phyloP scores from a whole-genome alignment of 75 land plant genomes.

The Selaginella moellendorffii region DNA sequence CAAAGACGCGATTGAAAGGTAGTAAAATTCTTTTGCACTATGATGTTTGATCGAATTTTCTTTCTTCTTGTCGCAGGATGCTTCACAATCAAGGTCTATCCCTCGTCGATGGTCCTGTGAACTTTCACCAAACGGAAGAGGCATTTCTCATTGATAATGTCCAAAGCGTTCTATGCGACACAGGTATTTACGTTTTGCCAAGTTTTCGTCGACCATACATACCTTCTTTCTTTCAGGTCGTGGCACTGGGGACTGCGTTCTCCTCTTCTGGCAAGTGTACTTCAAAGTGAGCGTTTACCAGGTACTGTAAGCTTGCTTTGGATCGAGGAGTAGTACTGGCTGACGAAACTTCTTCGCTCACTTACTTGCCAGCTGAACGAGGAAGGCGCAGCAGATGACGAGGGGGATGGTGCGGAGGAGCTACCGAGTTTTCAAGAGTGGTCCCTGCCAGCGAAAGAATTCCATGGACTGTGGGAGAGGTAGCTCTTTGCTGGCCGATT shows the following conservation, averaged over 20 bases:
- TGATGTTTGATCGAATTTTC: neutral
- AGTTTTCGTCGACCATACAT: neutral
- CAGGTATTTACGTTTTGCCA: neutral
- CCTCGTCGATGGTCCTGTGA: slow-evolving; percentile 51
- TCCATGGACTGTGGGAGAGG: slow-evolving; percentile 96
- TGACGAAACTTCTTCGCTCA: neutral
- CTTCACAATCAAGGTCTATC: slow-evolving; percentile 58
- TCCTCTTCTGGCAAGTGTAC: slow-evolving; percentile 83
- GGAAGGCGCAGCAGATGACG: slow-evolving; percentile 86
- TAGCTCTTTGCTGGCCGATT: too few relatives aligned
- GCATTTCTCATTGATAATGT: slow-evolving; percentile 54
- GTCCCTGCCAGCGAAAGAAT: slow-evolving; percentile 79
- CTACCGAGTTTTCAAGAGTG: slow-evolving; percentile 85
- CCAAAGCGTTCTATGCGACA: slow-evolving; percentile 43
- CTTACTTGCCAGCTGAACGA: slow-evolving; percentile 55
- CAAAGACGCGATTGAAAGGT: slow-evolving; percentile 58
- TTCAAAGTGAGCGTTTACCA: slow-evolving; percentile 79
- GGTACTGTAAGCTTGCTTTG: slow-evolving; percentile 22
- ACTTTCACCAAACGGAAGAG: slow-evolving; percentile 40
- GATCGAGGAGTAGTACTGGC: neutral
- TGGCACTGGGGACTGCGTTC: slow-evolving; percentile 34
- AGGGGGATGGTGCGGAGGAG: slow-evolving; percentile 39
- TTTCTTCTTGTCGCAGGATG: slow-evolving; percentile 33
- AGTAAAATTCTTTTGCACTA: neutral
- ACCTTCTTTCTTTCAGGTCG: slow-evolving; percentile 31